Base-by-base conservation (phyloP, 352 stramenopile species). In the Stramenopiles sp. region DNA sequence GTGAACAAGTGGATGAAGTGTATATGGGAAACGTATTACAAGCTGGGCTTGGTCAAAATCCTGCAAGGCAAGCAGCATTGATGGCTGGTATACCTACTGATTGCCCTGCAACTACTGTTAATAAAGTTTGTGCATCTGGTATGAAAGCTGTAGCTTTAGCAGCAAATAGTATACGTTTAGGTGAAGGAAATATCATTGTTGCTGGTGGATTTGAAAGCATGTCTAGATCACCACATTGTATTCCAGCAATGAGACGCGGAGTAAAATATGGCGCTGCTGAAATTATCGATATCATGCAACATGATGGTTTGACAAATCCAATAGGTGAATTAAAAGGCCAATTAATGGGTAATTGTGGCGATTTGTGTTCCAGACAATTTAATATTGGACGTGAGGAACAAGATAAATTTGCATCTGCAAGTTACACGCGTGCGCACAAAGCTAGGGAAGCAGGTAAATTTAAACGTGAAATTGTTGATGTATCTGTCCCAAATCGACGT, bases 11-110 rank as follows among this genome's bases (percentile, higher is more conserved):
- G 80, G 89, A 95, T 74, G 95, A 99, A 86, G 94, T 92, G 0
- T 97, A 96, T 84, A 85, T 99, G 32, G 96, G 96, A 29, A 98
- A 98, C 84, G 96, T 99, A 43, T 87, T 99, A 31, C 95, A 89
- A 78, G 94, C 94, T 1, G 93, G 91, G 43, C 91, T 98, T 38
- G 96, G 96, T 31, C 96, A 99, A 85, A 95, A 94, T 31, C 96
- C 95, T 0, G 91, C 93, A 69, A 88, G 93, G 31, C 96, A 99
- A 84, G 94, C 94, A 7, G 86, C 91, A 30, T 84, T 95, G 38
- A 93, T 93, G 82, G 91, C 88, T 7, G 89, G 87, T 29, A 83
- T 23, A n/a, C 23, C 23, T n/a, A 23, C 23, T 84, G 53, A 43
- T 63, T 23, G 30, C 78, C 7, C 30, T 69, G 6, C 30, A 86